These are phyloP conservation scores for Aspergillus sp. DNA, from an alignment of 2,329 filamentous ascomycete genomes.

Conservation along the genomic window DNA sequence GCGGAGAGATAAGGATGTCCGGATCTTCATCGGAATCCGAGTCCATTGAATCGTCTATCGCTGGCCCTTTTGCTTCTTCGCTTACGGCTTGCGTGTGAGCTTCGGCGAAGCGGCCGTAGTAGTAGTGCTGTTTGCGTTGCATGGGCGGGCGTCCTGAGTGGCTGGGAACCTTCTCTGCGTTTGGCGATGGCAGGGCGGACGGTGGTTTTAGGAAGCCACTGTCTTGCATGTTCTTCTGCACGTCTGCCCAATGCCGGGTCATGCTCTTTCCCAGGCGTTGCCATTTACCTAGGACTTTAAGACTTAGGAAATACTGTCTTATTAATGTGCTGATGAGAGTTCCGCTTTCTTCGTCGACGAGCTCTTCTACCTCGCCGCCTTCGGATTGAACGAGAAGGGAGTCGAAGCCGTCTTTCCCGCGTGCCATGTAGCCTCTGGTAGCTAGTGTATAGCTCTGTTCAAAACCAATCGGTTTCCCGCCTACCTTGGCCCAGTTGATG, in stretches of 20 bases:
- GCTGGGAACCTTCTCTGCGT: constrained; percentile 24
- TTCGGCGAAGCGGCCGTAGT: constrained; percentile 33
- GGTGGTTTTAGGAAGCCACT: constrained; percentile 51
- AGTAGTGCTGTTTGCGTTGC: constrained; percentile 25
- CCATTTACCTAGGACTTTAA: constrained; percentile 81
- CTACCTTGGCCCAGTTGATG: constrained; percentile 63
- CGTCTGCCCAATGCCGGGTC: constrained; percentile 63
- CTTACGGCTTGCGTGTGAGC: background rate
- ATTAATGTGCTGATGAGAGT: constrained; percentile 83
- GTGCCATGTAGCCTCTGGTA: constrained; percentile 84
- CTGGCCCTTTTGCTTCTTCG: constrained; percentile 2
- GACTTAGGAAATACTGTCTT: constrained; percentile 85
- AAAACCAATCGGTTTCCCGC: constrained; percentile 60
- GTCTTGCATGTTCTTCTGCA: constrained; percentile 62
- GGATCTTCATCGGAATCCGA: constrained; percentile 45
- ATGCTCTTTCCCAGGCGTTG: constrained; percentile 65
- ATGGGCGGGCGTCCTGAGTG: constrained; percentile 20
- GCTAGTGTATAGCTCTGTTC: constrained; percentile 68
- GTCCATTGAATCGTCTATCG: constrained; percentile 38
- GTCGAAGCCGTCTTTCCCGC: constrained; percentile 82
- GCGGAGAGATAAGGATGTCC: constrained; percentile 37
- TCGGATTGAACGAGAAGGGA: constrained; percentile 73
- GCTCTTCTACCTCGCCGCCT: constrained; percentile 72
- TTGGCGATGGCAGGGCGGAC: constrained; percentile 29
- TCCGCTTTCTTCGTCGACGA: constrained; percentile 83